phyloP scores from a whole-genome alignment of 192 early-diverging fungal genomes.

The Hyaloraphidium curvatum region DNA sequence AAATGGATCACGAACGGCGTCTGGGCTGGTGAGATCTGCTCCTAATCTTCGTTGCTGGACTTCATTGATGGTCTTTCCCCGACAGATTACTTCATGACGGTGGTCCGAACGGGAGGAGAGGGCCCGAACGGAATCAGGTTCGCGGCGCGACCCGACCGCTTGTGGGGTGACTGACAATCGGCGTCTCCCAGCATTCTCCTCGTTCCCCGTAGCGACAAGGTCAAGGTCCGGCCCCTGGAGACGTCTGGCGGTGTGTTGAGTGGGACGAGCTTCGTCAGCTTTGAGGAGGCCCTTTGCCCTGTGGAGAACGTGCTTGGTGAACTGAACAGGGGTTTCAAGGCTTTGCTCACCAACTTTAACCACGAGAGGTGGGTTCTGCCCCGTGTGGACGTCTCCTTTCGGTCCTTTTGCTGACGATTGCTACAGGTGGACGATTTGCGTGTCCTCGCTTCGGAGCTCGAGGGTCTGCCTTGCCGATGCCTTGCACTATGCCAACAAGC shows the following conservation, averaged over 20 bases:
- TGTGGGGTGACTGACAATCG: too few species aligned
- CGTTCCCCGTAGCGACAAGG: not conserved
- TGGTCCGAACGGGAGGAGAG: not conserved
- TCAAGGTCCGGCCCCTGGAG: not conserved
- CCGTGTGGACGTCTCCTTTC: too few species aligned
- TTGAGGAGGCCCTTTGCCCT: not conserved
- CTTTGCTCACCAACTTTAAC: conserved; percentile 40
- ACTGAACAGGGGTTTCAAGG: not conserved
- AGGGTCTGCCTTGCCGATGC: too few species aligned
- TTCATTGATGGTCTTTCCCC: not conserved
- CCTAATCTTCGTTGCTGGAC: not conserved
- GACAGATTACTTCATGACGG: not conserved
- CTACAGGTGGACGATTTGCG: too few species aligned
- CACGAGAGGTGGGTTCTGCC: conserved; percentile 33
- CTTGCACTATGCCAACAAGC: not conserved
- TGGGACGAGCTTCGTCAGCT: not conserved
- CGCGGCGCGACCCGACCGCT: too few species aligned
- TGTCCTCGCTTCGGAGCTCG: too few species aligned
- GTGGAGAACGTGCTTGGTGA: not conserved
- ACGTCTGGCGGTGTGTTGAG: not conserved
- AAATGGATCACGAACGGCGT: not conserved
- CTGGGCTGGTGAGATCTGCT: not conserved
- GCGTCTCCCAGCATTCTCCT: not conserved
- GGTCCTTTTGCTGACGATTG: too few species aligned
- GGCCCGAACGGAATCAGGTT: not conserved